Conservation (phyloP, 2,329 filamentous ascomycete species). For the Botrytis aclada region DNA sequence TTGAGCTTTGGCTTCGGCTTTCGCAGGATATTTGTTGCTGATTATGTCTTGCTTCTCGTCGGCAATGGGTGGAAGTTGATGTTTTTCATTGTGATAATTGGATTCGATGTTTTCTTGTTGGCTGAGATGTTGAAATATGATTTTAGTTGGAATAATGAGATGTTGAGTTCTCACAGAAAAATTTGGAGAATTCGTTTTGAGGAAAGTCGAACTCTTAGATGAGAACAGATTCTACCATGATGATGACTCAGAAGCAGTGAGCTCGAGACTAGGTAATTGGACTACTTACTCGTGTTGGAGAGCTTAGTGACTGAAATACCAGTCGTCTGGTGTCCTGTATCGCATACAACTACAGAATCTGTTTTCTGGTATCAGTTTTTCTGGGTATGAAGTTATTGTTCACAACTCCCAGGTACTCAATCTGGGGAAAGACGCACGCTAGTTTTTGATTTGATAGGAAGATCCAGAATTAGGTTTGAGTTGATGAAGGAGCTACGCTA, state of each 20-base stretch:
- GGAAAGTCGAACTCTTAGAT: background rate
- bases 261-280: background rate
- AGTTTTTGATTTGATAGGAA: too few relatives aligned
- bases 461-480: too few relatives aligned
- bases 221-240: background rate
- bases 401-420: too few relatives aligned
- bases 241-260: background rate
- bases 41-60: too few relatives aligned
- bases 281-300: background rate
- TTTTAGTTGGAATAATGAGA: too few relatives aligned
- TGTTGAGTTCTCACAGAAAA: background rate
- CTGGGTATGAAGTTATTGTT: background rate
- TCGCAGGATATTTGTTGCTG: background rate
- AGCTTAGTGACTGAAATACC: background rate
- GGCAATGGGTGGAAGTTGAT: accelerated
- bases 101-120: background rate
- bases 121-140: too few relatives aligned
- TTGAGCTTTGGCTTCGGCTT: background rate
- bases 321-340: background rate
- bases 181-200: background rate
- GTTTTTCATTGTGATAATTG: background rate
- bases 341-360: background rate
- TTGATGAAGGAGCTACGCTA: too few relatives aligned
- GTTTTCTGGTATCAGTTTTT: background rate
- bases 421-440: too few relatives aligned